Evolutionary conservation across 805 yeast genomes (phyloP).

Genomic region (Scheffersomyces amazonensis): DNA sequence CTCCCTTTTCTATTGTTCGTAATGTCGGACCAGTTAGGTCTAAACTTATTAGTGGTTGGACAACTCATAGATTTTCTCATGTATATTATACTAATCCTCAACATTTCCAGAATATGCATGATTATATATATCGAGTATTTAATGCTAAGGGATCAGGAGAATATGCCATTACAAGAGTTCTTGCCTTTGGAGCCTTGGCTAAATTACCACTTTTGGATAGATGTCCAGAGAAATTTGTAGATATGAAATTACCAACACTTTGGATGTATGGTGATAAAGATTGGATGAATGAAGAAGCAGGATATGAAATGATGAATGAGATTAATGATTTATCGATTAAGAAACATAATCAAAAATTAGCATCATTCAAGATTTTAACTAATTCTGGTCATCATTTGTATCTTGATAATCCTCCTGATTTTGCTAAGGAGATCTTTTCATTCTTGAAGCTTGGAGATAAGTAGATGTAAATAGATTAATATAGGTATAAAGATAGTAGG

Average conservation of each 20-base stretch:
- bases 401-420: conserved; percentile 44
- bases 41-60: conserved; percentile 51
- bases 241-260: conserved; percentile 42
- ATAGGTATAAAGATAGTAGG: too few species aligned
- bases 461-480: too few species aligned
- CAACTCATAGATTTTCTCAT: conserved; percentile 45
- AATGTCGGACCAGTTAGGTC: conserved; percentile 54
- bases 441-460: too few species aligned
- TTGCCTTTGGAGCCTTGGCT: conserved; percentile 59
- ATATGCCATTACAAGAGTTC: conserved; percentile 55
- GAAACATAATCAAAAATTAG: conserved; percentile 25
- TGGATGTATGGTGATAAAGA: conserved; percentile 69
- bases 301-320: conserved; percentile 39
- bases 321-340: conserved; percentile 23
- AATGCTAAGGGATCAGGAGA: conserved; percentile 63
- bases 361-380: conserved; percentile 31
- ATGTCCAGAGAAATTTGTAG: conserved; percentile 39
- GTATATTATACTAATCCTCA: conserved; percentile 29
- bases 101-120: conserved; percentile 43
- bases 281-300: conserved; percentile 70
- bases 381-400: conserved; percentile 57
- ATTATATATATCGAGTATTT: conserved; percentile 53
- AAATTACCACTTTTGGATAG: conserved; percentile 57
- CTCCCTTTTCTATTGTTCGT: conserved; percentile 55
- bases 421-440: conserved; percentile 26